Evolutionary conservation across 73 alveolate genomes (phyloP).

Genomic region (Loxodes magnus): DNA sequence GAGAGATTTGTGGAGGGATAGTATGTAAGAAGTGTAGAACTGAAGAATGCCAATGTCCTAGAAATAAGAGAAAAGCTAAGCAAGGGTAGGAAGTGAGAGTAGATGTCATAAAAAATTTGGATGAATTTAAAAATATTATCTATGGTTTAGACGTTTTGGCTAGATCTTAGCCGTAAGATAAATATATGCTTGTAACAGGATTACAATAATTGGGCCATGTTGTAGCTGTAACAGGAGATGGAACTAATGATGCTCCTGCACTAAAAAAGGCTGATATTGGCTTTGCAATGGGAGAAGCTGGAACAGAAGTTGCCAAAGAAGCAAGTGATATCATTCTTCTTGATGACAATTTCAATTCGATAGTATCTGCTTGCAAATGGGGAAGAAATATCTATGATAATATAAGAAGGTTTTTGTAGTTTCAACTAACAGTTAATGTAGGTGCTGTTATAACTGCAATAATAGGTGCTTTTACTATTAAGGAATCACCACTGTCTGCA

Average conservation of each 20-base stretch:
- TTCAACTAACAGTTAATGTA: constrained; percentile 81
- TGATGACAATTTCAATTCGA: constrained; percentile 92
- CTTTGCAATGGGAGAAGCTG: constrained; percentile 92
- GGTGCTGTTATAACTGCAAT: constrained; percentile 69
- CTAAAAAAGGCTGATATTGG: constrained; percentile 92
- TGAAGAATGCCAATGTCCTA: constrained; percentile 2
- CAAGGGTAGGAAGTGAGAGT: not conserved
- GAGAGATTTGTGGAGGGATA: constrained; percentile 51
- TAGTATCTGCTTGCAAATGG: constrained; percentile 76
- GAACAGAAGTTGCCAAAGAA: constrained; percentile 93
- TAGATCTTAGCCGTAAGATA: constrained; percentile 95
- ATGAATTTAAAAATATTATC: constrained; percentile 23
- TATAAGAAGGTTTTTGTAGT: constrained; percentile 73
- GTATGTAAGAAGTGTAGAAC: constrained; percentile 32
- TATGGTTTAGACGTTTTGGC: constrained; percentile 74
- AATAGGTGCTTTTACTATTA: constrained; percentile 67
- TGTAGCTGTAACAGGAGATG: constrained; percentile 99
- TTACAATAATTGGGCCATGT: constrained; percentile 83
- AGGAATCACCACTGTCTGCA: constrained; percentile 74
- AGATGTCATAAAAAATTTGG: constrained; percentile 44
- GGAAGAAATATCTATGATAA: constrained; percentile 84
- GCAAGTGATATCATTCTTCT: constrained; percentile 91
- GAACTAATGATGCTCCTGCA: constrained; percentile 98
- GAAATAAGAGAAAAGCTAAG: not conserved
- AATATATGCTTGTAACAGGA: constrained; percentile 85